Base-by-base conservation (phyloP, 257 asterid genomes). In the Solanum dulcamara region DNA sequence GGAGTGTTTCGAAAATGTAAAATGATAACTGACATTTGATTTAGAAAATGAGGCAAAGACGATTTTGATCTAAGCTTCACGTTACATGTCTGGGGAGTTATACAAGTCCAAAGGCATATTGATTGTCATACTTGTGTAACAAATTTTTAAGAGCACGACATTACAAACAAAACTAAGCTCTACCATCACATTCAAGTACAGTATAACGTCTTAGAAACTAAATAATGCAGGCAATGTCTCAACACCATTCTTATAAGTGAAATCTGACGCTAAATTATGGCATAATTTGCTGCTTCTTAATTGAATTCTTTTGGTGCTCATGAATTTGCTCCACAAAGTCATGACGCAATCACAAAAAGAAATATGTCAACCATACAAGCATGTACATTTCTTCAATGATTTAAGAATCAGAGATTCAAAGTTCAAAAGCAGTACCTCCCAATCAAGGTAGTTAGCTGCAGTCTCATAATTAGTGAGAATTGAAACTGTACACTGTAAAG, bases 401-500 rank as follows among this genome's bases (percentile, higher is more conserved):
- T 28, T 28, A 77, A 46, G 62, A 77, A 46, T 17, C 18, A 48
- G 77, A 28, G 35, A 74, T 82, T 51, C 70, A 44, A 55, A 60
- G 84, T 68, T 55, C n/a, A 3, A 86, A 85, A 79, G 57, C 46
- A 83, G 62, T 86, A 95, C 99, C 99, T 95, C 99, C 99, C 98
- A 97, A 86, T 97, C 99, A 86, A 95, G 98, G 90, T 94, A 93
- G 89, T 93, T 92, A 68, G 80, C 91, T 80, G 88, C 98, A 88
- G 84, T 88, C 92, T 97, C 98, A 85, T 95, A 97, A 88, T 97
- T 92, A 84, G 94, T 90, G 85, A 97, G 92, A 84, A 95, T 86
- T 80, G 98, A 95, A 90, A 97, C 98, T 67, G 99, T 97, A 88
- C 99, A 97, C 88, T 95, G 98, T 94, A 97, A 89, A 84, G 59